Evolutionary conservation across 352 stramenopile species (phyloP), one percentile per base, ranked within the genome.

Genomic region (Phytophthora meadii): DNA sequence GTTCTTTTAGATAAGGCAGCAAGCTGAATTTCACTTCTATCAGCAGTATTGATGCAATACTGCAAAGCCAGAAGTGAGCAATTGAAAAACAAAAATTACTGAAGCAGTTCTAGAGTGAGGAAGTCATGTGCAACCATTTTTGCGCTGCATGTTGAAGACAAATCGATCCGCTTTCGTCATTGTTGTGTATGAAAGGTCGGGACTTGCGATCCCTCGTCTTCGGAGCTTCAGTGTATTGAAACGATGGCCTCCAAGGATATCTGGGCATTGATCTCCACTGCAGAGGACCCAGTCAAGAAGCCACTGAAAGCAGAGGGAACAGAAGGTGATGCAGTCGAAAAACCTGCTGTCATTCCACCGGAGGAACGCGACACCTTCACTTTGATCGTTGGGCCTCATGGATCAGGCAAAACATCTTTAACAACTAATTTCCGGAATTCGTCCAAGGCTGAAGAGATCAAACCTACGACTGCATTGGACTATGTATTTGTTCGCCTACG

Each of bases 381-480:
- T 22, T 69, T 93, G 41, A 70, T 91, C 22, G 73, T 93, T 0
- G 83, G 87, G 30, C 79, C 82, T 4, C 89, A 87, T 17, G 70
- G 75, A 44, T 77, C 87, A 0, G 89, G 89, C 17, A 97, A 97
- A 74, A 92, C 84, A 14, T 93, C 83, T 28, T 66, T 97, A n/a
- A 81, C 82, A 11, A 72, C 74, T 14, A 81, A 73, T 27, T 92
- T 91, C 42, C 73, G 85, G 24, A 90, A 88, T 69, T 86, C 79
- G 3, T 70, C 72, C 28, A 90, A 88, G 68, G 83, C 74, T 12
- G 88, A 96, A 19, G 78, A 95, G 57, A 93, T 93, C 55, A 98
- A 97, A 63, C 89, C 91, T 30, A 97, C 91, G 4, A 93, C 94
- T 5, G 92, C 90, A 3, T 75, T 98, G n/a, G 90, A 98, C 65